These are phyloP conservation scores for Fraxinus sp. DNA, from an alignment of 305 asterid species.

Conservation along the genomic window DNA sequence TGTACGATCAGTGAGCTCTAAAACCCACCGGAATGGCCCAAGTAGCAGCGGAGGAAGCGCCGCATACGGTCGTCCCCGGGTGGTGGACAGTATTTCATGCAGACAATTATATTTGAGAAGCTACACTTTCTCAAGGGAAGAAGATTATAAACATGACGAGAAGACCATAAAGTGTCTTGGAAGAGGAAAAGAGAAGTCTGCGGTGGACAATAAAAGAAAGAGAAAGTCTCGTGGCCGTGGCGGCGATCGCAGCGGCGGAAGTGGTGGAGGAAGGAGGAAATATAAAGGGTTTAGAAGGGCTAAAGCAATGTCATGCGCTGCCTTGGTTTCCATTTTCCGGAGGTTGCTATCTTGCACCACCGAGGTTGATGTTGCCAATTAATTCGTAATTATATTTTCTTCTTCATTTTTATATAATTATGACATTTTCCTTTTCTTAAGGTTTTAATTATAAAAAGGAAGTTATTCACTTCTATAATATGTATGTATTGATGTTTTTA, in stretches of 20 bases:
- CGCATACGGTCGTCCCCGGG: slow-evolving; percentile 33
- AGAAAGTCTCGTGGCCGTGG: background rate
- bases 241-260: background rate
- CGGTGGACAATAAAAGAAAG: background rate
- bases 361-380: slow-evolving; percentile 48
- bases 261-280: background rate
- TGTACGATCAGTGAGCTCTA: slow-evolving; percentile 56
- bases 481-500: background rate
- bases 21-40: slow-evolving; percentile 1
- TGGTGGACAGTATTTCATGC: slow-evolving; percentile 74
- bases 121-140: slow-evolving; percentile 75
- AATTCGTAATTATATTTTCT: background rate
- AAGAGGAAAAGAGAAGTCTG: slow-evolving; percentile 16
- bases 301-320: slow-evolving; percentile 20
- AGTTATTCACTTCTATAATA: background rate
- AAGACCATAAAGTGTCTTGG: slow-evolving; percentile 41
- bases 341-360: slow-evolving; percentile 55
- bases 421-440: background rate
- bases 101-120: slow-evolving; percentile 70
- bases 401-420: background rate
- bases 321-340: slow-evolving; percentile 39
- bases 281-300: slow-evolving; percentile 26
- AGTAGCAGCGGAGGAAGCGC: background rate
- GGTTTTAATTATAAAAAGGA: background rate
- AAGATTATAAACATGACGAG: slow-evolving; percentile 23